Base-by-base conservation (phyloP, 768 basidiomycete species). In the Brasilioporus rufonigricans region DNA sequence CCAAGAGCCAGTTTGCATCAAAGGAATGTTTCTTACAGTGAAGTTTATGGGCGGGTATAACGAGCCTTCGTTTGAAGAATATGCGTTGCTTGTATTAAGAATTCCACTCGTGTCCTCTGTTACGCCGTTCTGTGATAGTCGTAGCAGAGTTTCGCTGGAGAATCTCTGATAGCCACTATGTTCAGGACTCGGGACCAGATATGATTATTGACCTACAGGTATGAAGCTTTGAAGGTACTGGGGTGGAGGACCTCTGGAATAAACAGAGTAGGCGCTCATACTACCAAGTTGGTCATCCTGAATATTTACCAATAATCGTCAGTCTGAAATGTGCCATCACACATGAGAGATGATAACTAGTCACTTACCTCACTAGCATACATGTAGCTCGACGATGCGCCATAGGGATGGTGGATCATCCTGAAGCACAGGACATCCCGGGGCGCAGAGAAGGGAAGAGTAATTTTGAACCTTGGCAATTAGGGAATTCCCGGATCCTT, bases 351-450 rank as follows among this genome's bases (percentile, higher is more conserved):
- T n/a, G n/a, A n/a, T n/a, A 1, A n/a, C 8, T 35, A 35, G 41
- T 16, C 7, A 57, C 69, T 43, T 38, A 65, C 69, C 57, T 58
- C 59, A 29, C 40, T 57, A 16, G 63, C 54, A 32, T 69, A 68
- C 50, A 69, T 40, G 32, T 63, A 71, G 43, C 58, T 63, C 16
- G 69, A 62, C 24, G 69, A 55, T 44, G 66, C 61, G 35, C 55
- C 65, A 33, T 69, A 69, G 16, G 68, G 68, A 57, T 69, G 68
- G 51, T 61, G 48, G 40, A 67, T 69, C 61, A 69, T 71, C 56
- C 39, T 67, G 58, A 53, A 45, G 55, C 40, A 53, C 36, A 59
- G 60, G 49, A 26, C 65, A 67, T 66, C 6, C 14, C 24, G 26
- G 55, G 57, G n/a, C 29, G 29, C 40, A 44, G 50, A 48, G 54